These are phyloP conservation scores for Pilobolus umbonatus DNA, from an alignment of 192 early-diverging fungal genomes.

Conservation along the genomic window DNA sequence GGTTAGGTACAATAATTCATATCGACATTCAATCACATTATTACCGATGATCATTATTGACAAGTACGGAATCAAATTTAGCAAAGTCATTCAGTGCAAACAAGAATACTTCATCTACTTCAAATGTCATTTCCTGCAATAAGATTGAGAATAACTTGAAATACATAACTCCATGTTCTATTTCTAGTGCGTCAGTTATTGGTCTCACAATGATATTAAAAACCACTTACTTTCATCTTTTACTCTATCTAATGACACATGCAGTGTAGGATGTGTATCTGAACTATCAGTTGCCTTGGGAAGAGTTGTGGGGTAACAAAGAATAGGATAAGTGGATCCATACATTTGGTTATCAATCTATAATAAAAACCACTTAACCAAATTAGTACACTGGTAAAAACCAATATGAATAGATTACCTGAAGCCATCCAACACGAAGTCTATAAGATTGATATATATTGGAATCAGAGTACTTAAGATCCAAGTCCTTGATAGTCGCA, in stretches of 20 bases:
- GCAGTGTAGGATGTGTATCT: conserved; percentile 42
- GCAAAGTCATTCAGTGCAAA: conserved; percentile 69
- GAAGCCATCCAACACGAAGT: conserved; percentile 70
- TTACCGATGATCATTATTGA: too few relatives aligned
- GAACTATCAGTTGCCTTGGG: conserved; percentile 49
- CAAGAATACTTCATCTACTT: conserved; percentile 84
- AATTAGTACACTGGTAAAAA: background rate
- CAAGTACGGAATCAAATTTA: conserved; percentile 52
- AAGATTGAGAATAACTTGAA: conserved; percentile 76
- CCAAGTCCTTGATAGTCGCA: conserved; percentile 61
- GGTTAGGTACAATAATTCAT: too few relatives aligned
- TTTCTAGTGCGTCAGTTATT: background rate
- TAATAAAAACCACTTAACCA: background rate
- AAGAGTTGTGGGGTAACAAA: conserved; percentile 79
- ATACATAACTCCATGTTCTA: conserved; percentile 79
- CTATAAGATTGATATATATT: conserved; percentile 60
- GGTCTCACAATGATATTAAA: background rate
- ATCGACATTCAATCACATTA: too few relatives aligned
- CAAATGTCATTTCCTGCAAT: conserved; percentile 80
- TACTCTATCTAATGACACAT: conserved; percentile 62
- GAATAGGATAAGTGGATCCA: conserved; percentile 69
- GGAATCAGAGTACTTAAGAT: conserved; percentile 64
- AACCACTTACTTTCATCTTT: conserved; percentile 61
- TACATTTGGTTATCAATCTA: conserved; percentile 86
- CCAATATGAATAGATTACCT: conserved; percentile 9